A percentile compares a stretch with the other conserved stretches of the same genome.
phyloP scores from a whole-genome alignment of 495 filamentous ascomycete genomes.

The Xylona heveae region DNA sequence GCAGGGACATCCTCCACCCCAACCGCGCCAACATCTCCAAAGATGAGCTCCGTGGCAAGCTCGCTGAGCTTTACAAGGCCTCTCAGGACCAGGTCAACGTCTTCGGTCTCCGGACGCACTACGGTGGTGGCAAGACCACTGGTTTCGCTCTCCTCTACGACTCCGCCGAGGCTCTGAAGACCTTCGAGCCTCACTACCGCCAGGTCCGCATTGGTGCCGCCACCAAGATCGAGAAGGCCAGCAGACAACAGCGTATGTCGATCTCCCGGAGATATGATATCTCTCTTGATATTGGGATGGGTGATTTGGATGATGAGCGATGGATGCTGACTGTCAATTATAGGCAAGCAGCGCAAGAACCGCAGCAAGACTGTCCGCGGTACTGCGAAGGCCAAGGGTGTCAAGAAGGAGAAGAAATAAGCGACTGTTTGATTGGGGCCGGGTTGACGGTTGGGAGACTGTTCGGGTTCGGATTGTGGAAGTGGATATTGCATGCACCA shows the following conservation, averaged over 20 bases:
- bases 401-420: conserved; percentile 57
- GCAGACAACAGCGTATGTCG: conserved; percentile 94
- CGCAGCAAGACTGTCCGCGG: conserved; percentile 93
- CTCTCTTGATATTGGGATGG: neutral
- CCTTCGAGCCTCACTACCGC: conserved; percentile 98
- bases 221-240: conserved; percentile 83
- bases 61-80: conserved; percentile 90
- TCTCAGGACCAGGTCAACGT: conserved; percentile 89
- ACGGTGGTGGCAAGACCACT: conserved; percentile 97
- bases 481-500: too few species aligned
- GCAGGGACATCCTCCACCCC: conserved; percentile 98
- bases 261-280: conserved; percentile 1
- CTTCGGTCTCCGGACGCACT: conserved; percentile 97
- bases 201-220: conserved; percentile 80
- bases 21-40: conserved; percentile 95
- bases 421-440: neutral
- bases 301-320: too few species aligned
- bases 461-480: too few species aligned
- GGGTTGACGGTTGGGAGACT: neutral
- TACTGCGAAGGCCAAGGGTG: conserved; percentile 77
- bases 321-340: conserved; percentile 18
- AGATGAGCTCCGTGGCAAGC: conserved; percentile 89
- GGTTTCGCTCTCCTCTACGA: conserved; percentile 99
- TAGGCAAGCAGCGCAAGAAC: conserved; percentile 99
- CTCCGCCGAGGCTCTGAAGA: conserved; percentile 90